phyloP scores from a whole-genome alignment of 192 early-diverging fungal species.

The Fimicolochytrium jonesii region DNA sequence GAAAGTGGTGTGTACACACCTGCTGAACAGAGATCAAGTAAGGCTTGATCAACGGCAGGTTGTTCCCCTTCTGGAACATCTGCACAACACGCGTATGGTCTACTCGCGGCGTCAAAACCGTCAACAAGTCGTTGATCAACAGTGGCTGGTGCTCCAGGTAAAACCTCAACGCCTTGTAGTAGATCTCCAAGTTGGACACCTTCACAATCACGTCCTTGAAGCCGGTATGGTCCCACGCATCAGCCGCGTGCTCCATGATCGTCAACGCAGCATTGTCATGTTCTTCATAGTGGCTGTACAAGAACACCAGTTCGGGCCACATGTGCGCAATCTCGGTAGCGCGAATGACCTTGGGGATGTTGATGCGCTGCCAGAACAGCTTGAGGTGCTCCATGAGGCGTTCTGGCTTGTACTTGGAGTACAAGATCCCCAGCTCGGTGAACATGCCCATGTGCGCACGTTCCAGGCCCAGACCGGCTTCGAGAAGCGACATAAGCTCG shows the following conservation, averaged over 20 bases:
- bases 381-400: slow-evolving; percentile 97
- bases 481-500: slow-evolving; percentile 85
- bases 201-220: slow-evolving; percentile 99
- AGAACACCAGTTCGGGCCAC: slow-evolving; percentile 96
- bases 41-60: slow-evolving; percentile 93
- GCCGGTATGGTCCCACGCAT: slow-evolving; percentile 93
- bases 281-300: slow-evolving; percentile 99
- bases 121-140: slow-evolving; percentile 86
- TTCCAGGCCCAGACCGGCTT: slow-evolving; percentile 93
- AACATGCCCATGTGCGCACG: slow-evolving; percentile 99
- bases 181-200: slow-evolving; percentile 95
- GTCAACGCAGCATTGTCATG: slow-evolving; percentile 95
- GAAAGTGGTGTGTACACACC: slow-evolving; percentile 25
- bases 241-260: slow-evolving; percentile 92
- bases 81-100: slow-evolving; percentile 97
- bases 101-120: slow-evolving; percentile 81
- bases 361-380: slow-evolving; percentile 95
- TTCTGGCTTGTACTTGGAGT: slow-evolving; percentile 93
- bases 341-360: slow-evolving; percentile 98
- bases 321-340: slow-evolving; percentile 89
- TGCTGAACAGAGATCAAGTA: slow-evolving; percentile 94
- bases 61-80: slow-evolving; percentile 97
- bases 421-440: slow-evolving; percentile 95
- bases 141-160: slow-evolving; percentile 96
- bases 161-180: slow-evolving; percentile 96